Percentiles rank a stretch among this genome's conserved stretches.
Evolutionary conservation across 306 rosid genomes (phyloP).

Genomic region (Vigna hirtella): DNA sequence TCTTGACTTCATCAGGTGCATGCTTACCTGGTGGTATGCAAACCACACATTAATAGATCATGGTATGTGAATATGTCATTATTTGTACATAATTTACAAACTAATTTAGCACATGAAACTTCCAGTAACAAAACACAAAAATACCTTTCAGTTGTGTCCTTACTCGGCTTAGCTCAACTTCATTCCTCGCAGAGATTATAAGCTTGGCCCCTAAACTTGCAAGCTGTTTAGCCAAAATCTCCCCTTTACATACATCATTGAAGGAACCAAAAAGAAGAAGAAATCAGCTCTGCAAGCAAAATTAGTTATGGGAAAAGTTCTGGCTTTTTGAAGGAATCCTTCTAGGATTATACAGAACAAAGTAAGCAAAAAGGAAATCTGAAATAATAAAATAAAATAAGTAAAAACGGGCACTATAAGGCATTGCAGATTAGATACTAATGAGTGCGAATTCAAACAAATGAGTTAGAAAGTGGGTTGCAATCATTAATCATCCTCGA

Average conservation of each 20-base stretch:
- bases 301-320: slow-evolving; percentile 23
- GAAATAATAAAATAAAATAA: slow-evolving; percentile 6
- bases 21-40: slow-evolving; percentile 67
- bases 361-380: neutral
- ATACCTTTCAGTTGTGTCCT: slow-evolving; percentile 74
- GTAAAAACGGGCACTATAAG: neutral
- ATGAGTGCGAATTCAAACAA: too few species aligned
- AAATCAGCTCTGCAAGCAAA: slow-evolving; percentile 32
- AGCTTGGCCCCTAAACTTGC: slow-evolving; percentile 92
- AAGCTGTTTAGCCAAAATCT: slow-evolving; percentile 87
- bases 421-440: slow-evolving; percentile 8
- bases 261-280: neutral
- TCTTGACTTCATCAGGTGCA: slow-evolving; percentile 75
- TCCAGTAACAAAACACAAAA: slow-evolving; percentile 31
- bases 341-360: neutral
- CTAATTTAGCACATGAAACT: neutral
- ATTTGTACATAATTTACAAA: slow-evolving; percentile 4
- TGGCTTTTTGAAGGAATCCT: neutral
- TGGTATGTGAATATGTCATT: slow-evolving; percentile 3
- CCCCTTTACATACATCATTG: slow-evolving; percentile 61
- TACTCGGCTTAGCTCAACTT: slow-evolving; percentile 81
- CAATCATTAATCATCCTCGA: neutral
- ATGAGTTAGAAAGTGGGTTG: neutral
- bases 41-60: slow-evolving; percentile 37
- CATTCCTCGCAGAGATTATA: slow-evolving; percentile 88